Base-by-base conservation (phyloP, 1,284 basidiomycete species). In the Pascua guehoae region DNA sequence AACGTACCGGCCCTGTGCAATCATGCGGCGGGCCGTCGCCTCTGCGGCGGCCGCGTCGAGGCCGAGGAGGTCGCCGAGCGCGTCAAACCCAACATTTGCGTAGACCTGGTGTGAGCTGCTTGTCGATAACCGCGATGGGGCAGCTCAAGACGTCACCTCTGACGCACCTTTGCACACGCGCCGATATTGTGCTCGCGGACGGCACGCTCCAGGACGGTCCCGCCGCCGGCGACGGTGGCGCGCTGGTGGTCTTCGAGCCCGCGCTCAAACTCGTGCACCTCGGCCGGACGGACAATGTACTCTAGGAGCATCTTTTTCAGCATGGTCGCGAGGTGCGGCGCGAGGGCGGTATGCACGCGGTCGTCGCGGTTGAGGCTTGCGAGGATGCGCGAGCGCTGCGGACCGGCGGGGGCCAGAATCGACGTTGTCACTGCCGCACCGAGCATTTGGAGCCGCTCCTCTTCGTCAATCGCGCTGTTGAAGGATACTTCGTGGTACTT, bases 161-260 rank as follows among this genome's bases (percentile, higher is more conserved):
- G 7, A 32, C 69, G 39, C 48, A 75, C 75, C 71, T 92, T 90
- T 1, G 91, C 95, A 69, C 91, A 92, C 11, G 94, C 91, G 58
- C 96, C 84, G 15, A 98, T 81, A 73, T 98, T 99, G 79, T 99
- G 96, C 73, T 98, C 95, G 85, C 98, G 90, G 48, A 99, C 90
- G 2, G 96, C 96, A 50, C 93, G 85, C 74, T 98, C 95, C 38
- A 98, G 83, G n/a, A 98, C 93, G 10, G 92, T 98, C 8, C 89
- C 87, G 1, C 95, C 52, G 80, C 81, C 65, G 64, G 74, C 84
- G 47, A 98, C 88, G 70, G 85, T 87, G 12, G 95, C 95, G 36
- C 94, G 83, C 74, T 99, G 96, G 78, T 99, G 96, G 8, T 88
- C 84, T 66, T 88, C 88, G 53, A 99, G 84, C 1, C 86, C 87